Evolutionary conservation across 2,329 filamentous ascomycete species (phyloP).

Genomic region (Didymella arachidicola): DNA sequence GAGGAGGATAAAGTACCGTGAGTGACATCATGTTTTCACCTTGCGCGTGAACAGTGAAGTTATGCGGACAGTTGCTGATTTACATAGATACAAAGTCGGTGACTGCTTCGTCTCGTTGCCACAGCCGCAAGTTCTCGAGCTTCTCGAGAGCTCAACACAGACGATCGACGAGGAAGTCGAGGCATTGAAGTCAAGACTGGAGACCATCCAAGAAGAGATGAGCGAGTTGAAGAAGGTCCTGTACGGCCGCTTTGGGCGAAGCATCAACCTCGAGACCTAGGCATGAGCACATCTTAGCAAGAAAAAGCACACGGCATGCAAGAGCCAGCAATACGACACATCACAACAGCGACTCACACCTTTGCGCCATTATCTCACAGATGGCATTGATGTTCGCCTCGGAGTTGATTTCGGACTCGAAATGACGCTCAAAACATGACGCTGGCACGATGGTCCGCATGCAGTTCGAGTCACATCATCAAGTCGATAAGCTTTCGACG

Average conservation of each 20-base stretch:
- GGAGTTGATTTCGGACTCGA: conserved; percentile 20
- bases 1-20: conserved; percentile 94
- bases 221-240: conserved; percentile 86
- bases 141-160: conserved; percentile 75
- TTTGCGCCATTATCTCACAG: neutral
- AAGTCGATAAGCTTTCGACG: conserved; percentile 5
- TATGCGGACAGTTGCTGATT: neutral
- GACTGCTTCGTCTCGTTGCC: conserved; percentile 92
- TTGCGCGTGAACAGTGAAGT: too few relatives aligned
- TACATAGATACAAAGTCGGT: conserved; percentile 86
- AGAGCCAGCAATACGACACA: conserved; percentile 4
- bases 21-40: conserved; percentile 46
- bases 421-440: conserved; percentile 5
- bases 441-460: neutral
- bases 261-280: conserved; percentile 93
- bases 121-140: conserved; percentile 83
- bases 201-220: conserved; percentile 83
- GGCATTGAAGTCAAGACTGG: conserved; percentile 77
- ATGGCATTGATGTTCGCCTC: conserved; percentile 8
- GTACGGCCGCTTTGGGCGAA: conserved; percentile 93
- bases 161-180: conserved; percentile 79
- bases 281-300: conserved; percentile 1
- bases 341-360: neutral
- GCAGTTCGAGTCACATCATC: conserved; percentile 13
- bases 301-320: neutral